Conservation (phyloP, 176 grass and related monocot species). For the Zoysia pacifica region DNA sequence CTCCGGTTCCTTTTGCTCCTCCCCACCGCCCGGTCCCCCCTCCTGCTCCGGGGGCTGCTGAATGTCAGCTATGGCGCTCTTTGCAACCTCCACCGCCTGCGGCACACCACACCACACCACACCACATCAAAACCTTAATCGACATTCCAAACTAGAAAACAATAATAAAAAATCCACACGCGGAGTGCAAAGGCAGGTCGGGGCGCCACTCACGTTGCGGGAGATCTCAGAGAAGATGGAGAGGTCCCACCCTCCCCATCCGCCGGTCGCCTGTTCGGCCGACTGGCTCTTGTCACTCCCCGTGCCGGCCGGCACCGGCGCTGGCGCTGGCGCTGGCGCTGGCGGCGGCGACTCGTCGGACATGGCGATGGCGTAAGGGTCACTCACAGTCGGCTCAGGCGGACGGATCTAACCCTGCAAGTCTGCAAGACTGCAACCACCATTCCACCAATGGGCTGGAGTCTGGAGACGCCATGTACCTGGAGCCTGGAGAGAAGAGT, state of each 20-base stretch:
- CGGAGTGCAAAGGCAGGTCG: constrained; percentile 14
- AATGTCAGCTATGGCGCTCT: constrained; percentile 73
- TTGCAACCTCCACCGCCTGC: constrained; percentile 91
- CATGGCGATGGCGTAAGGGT: constrained; percentile 49
- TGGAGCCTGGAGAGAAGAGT: neutral
- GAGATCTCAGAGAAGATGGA: constrained; percentile 96
- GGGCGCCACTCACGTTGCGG: constrained; percentile 55
- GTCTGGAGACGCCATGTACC: neutral
- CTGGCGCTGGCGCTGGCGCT: neutral
- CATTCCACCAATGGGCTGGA: constrained; percentile 35
- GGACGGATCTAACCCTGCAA: constrained; percentile 54
- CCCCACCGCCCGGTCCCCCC: constrained; percentile 9
- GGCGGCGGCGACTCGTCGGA: constrained; percentile 43
- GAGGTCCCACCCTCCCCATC: constrained; percentile 94
- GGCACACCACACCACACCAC: constrained; percentile 9
- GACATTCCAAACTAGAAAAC: neutral
- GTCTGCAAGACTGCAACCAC: neutral
- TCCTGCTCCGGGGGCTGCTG: constrained; percentile 55
- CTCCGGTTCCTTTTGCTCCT: constrained; percentile 25
- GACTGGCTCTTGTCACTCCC: constrained; percentile 22
- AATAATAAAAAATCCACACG: neutral
- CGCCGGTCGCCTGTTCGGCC: constrained; percentile 39
- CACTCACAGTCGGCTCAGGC: constrained; percentile 15
- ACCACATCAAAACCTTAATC: constrained; percentile 41
- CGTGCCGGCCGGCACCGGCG: constrained; percentile 1